Percentiles rank a stretch among this genome's conserved stretches.
These are phyloP conservation scores for Chytriomyces hyalinus DNA, from an alignment of 192 early-diverging fungal genomes.

Conservation along the genomic window DNA sequence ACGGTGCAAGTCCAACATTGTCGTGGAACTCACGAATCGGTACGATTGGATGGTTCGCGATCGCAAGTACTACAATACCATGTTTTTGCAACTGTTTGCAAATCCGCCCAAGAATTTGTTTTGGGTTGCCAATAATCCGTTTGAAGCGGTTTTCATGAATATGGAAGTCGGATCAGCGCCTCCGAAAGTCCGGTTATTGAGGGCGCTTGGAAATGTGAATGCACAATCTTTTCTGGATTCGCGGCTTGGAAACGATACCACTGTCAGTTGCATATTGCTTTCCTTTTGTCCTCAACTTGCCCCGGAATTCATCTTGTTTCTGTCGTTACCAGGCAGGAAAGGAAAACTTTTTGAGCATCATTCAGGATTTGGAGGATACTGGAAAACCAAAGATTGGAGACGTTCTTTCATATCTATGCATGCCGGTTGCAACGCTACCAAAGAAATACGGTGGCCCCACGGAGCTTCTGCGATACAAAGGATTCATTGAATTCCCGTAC, in stretches of 20 bases:
- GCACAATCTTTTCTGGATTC: not conserved
- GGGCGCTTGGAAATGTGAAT: slow-evolving; percentile 6
- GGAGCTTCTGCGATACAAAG: slow-evolving; percentile 26
- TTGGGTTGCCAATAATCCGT: slow-evolving; percentile 23
- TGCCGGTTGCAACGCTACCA: slow-evolving; percentile 21
- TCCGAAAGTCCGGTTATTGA: not conserved
- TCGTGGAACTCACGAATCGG: slow-evolving; percentile 17
- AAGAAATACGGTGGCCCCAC: slow-evolving; percentile 32
- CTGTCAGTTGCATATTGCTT: not conserved
- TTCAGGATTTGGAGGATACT: not conserved
- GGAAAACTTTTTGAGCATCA: not conserved
- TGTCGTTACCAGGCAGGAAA: not conserved
- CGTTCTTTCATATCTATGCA: slow-evolving; percentile 14
- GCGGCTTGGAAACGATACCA: not conserved
- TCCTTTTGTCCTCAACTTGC: too few relatives aligned
- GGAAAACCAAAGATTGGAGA: slow-evolving; percentile 16
- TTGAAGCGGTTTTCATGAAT: slow-evolving; percentile 1
- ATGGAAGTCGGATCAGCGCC: not conserved
- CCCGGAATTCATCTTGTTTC: not conserved
- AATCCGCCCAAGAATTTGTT: not conserved
- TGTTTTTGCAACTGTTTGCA: not conserved
- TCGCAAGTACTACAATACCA: not conserved
- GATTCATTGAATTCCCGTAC: slow-evolving; percentile 33
- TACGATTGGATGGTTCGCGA: slow-evolving; percentile 21
- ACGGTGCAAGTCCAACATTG: slow-evolving; percentile 14